Conservation (phyloP, 176 grass and related monocot species). For the Rhynchospora tenuis region DNA sequence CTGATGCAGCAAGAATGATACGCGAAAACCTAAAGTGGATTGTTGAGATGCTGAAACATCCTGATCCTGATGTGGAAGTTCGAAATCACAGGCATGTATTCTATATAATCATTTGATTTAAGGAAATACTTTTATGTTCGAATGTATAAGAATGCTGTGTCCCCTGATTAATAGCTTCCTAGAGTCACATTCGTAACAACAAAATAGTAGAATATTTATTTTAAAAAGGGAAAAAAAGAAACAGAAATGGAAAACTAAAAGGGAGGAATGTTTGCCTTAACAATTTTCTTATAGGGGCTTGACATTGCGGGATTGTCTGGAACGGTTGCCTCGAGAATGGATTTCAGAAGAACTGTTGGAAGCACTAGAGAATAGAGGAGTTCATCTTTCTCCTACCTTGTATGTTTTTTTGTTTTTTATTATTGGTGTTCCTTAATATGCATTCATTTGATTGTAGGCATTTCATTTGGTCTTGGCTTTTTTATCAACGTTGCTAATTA, state of each 20-base stretch:
- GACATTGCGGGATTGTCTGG: conserved; percentile 85
- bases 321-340: conserved; percentile 97
- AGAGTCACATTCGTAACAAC: not conserved
- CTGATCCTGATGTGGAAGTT: conserved; percentile 77
- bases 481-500: conserved; percentile 18
- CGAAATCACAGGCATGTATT: conserved; percentile 86
- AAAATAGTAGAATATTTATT: not conserved
- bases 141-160: conserved; percentile 17
- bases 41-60: conserved; percentile 80
- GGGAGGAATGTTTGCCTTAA: conserved; percentile 12
- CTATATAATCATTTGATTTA: not conserved
- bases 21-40: conserved; percentile 95
- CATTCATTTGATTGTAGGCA: conserved; percentile 18
- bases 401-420: conserved; percentile 37
- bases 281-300: conserved; percentile 54
- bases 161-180: not conserved
- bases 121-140: not conserved
- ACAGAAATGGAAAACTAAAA: not conserved
- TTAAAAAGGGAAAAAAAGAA: not conserved
- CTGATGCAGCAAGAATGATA: conserved; percentile 98
- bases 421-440: conserved; percentile 10
- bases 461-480: not conserved
- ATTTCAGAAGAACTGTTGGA: conserved; percentile 99
- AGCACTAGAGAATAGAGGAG: conserved; percentile 78
- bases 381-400: conserved; percentile 93